Percentiles rank a stretch among this genome's conserved stretches.
Conservation (phyloP, 257 asterid genomes). For the Buddleja alternifolia region DNA sequence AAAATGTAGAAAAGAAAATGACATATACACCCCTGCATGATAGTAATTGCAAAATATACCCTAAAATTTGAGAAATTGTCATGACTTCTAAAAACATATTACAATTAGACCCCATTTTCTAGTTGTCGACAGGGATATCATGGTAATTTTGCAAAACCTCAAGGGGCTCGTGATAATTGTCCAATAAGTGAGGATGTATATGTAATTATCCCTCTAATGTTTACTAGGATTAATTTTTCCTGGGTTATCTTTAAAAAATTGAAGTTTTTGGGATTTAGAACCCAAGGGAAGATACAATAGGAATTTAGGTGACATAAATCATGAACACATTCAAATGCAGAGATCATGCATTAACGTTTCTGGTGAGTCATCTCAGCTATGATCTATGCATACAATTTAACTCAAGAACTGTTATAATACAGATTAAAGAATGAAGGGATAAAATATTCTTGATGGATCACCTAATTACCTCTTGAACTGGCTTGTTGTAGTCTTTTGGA, state of each 20-base stretch:
- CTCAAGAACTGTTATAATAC: not conserved
- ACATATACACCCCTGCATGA: not conserved
- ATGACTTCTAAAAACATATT: too few relatives aligned
- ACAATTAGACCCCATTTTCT: too few relatives aligned
- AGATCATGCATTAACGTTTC: slow-evolving; percentile 45
- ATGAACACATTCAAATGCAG: slow-evolving; percentile 57
- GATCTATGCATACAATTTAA: slow-evolving; percentile 25
- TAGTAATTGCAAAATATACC: not conserved
- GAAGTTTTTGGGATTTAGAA: too few relatives aligned
- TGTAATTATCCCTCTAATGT: too few relatives aligned
- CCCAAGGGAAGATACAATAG: too few relatives aligned
- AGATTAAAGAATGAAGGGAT: not conserved
- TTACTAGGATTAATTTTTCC: too few relatives aligned
- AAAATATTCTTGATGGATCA: not conserved
- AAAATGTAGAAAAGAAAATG: too few relatives aligned
- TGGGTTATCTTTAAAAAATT: too few relatives aligned
- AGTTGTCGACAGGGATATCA: too few relatives aligned
- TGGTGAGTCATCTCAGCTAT: slow-evolving; percentile 49
- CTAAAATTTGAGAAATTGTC: not conserved
- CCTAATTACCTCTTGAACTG: slow-evolving; percentile 47
- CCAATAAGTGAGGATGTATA: too few relatives aligned
- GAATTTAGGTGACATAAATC: slow-evolving; percentile 36
- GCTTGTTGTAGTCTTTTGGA: slow-evolving; percentile 44
- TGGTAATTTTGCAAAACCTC: too few relatives aligned
- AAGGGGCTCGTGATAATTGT: too few relatives aligned